These are phyloP conservation scores for Kodamaea alishanica DNA, from an alignment of 1,139 yeast genomes.

Conservation along the genomic window DNA sequence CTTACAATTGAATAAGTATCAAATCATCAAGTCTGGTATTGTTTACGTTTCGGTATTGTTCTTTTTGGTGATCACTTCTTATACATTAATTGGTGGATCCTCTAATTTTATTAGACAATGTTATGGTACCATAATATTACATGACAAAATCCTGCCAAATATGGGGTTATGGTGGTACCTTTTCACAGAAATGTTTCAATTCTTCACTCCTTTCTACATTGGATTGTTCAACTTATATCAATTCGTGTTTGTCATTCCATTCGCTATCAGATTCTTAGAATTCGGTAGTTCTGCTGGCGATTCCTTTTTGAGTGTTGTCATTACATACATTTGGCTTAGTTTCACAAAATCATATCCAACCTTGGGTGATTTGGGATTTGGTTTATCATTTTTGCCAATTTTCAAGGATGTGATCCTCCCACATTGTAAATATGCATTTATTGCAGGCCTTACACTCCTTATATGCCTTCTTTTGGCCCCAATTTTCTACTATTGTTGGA, in stretches of 20 bases:
- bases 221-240: constrained; percentile 79
- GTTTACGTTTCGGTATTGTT: constrained; percentile 26
- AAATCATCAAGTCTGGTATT: constrained; percentile 21
- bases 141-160: constrained; percentile 74
- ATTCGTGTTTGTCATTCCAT: constrained; percentile 66
- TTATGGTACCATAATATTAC: constrained; percentile 57
- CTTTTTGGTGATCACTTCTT: constrained; percentile 35
- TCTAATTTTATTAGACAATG: constrained; percentile 55
- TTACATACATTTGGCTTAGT: constrained; percentile 62
- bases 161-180: constrained; percentile 98
- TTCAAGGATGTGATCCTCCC: constrained; percentile 43
- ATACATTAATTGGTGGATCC: constrained; percentile 23
- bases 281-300: constrained; percentile 28
- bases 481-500: constrained; percentile 91
- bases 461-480: constrained; percentile 60
- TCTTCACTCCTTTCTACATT: constrained; percentile 77
- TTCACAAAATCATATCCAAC: constrained; percentile 86
- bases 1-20: constrained; percentile 9
- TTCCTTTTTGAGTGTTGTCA: constrained; percentile 64
- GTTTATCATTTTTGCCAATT: constrained; percentile 56
- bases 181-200: constrained; percentile 91
- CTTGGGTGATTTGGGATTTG: constrained; percentile 77
- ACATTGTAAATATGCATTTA: constrained; percentile 31
- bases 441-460: constrained; percentile 38
- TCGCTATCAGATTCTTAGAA: constrained; percentile 62